Percentiles rank a stretch among this genome's conserved stretches.
Conservation (phyloP, 306 rosid genomes). For the Styphnolobium japonicum region DNA sequence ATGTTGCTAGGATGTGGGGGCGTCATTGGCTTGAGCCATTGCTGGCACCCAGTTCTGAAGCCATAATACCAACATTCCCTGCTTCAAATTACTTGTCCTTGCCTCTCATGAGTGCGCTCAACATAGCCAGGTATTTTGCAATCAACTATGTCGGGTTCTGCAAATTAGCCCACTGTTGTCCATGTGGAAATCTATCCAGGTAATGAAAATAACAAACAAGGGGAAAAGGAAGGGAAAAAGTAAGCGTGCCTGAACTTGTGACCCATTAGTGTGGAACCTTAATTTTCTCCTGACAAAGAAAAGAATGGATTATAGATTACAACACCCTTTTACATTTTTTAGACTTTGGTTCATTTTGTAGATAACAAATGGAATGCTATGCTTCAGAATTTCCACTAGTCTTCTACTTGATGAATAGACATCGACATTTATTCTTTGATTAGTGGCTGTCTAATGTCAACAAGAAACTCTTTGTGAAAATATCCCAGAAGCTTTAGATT, state of each 20-base stretch:
- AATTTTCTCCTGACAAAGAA: not conserved
- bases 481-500: not conserved
- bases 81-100: slow-evolving; percentile 71
- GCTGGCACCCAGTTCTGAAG: slow-evolving; percentile 71
- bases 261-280: not conserved
- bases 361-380: not conserved
- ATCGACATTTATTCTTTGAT: not conserved
- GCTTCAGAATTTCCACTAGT: not conserved
- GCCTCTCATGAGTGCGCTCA: slow-evolving; percentile 93
- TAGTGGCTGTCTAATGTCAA: not conserved
- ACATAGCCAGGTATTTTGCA: slow-evolving; percentile 81
- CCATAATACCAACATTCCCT: slow-evolving; percentile 58
- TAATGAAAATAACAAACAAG: not conserved
- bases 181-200: not conserved
- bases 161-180: not conserved
- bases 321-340: not conserved
- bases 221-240: no score
- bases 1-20: slow-evolving; percentile 97
- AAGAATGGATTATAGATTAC: not conserved
- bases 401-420: not conserved
- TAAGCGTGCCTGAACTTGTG: not conserved
- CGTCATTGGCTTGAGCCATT: slow-evolving; percentile 93
- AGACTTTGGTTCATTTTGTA: not conserved
- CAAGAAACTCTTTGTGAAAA: not conserved
- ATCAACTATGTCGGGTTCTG: slow-evolving; percentile 6